phyloP scores from a whole-genome alignment of 169 alveolate species.

The Sarcocystis neurona region DNA sequence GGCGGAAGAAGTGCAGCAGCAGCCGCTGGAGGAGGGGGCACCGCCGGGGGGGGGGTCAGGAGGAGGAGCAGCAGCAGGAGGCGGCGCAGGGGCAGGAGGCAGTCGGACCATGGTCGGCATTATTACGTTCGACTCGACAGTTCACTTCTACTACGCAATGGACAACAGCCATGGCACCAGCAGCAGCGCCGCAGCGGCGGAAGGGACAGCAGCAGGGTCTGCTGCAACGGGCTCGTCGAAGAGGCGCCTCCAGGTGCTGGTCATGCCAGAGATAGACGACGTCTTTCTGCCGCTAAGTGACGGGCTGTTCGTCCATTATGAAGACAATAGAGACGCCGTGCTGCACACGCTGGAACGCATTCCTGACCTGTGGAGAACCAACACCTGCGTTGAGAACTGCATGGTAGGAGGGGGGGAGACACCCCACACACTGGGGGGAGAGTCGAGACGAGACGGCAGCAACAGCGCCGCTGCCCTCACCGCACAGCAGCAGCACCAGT shows the following conservation, averaged over 20 bases:
- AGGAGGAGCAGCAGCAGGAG: slow-evolving; percentile 55
- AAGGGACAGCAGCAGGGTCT: neutral
- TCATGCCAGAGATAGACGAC: slow-evolving; percentile 90
- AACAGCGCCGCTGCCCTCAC: no score
- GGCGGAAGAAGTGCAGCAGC: no score
- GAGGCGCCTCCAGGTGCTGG: slow-evolving; percentile 90
- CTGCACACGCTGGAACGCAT: slow-evolving; percentile 32
- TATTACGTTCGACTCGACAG: slow-evolving; percentile 92
- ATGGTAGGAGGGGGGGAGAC: neutral
- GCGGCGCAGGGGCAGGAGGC: slow-evolving; percentile 78
- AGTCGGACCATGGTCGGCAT: slow-evolving; percentile 92
- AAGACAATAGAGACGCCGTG: slow-evolving; percentile 61
- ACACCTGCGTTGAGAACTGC: slow-evolving; percentile 38
- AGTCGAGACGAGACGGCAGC: no score
- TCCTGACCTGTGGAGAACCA: slow-evolving; percentile 52
- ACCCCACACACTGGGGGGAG: no score
- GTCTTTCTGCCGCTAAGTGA: slow-evolving; percentile 93
- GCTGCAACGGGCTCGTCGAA: slow-evolving; percentile 65
- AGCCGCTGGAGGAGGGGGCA: neutral
- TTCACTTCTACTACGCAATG: slow-evolving; percentile 96
- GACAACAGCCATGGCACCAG: no score
- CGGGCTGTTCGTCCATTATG: slow-evolving; percentile 84
- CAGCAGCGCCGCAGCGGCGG: no score
- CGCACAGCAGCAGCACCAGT: no score
- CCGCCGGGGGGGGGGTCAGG: no score